Percentiles rank a stretch among this genome's conserved stretches.
Evolutionary conservation across 1,139 yeast genomes (phyloP).

Genomic region (Taiozyma sp.): DNA sequence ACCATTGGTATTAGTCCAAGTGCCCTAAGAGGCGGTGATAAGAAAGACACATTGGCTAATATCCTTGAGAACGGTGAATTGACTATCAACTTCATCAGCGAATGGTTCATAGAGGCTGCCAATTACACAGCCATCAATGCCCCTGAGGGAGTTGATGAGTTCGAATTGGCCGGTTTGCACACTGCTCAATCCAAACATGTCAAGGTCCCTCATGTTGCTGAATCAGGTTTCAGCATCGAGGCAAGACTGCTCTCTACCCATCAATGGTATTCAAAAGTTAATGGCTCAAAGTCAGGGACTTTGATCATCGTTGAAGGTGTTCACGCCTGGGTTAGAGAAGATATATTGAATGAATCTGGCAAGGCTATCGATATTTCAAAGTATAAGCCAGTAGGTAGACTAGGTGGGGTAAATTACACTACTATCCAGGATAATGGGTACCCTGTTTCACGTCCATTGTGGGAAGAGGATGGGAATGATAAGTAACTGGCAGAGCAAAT

Average conservation of each 20-base stretch:
- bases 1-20: constrained; percentile 38
- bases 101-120: constrained; percentile 63
- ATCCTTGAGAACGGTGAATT: constrained; percentile 46
- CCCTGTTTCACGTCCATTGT: constrained; percentile 5
- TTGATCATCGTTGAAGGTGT: constrained; percentile 47
- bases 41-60: constrained; percentile 47
- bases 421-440: constrained; percentile 29
- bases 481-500: background rate
- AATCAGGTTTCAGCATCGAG: constrained; percentile 53
- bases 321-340: constrained; percentile 53
- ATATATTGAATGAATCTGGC: constrained; percentile 38
- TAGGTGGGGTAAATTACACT: constrained; percentile 50
- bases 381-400: constrained; percentile 47
- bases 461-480: constrained; percentile 1
- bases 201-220: constrained; percentile 55
- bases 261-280: constrained; percentile 38
- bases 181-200: constrained; percentile 41
- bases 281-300: constrained; percentile 35
- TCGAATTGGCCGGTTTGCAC: constrained; percentile 53
- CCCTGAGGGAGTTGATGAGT: constrained; percentile 48
- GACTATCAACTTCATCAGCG: constrained; percentile 53
- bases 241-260: constrained; percentile 42
- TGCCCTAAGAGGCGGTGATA: constrained; percentile 22
- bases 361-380: constrained; percentile 41
- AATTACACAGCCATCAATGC: constrained; percentile 45